Evolutionary conservation across 2,329 filamentous ascomycete genomes (phyloP).

Genomic region (Phaeomoniella chlamydospora): DNA sequence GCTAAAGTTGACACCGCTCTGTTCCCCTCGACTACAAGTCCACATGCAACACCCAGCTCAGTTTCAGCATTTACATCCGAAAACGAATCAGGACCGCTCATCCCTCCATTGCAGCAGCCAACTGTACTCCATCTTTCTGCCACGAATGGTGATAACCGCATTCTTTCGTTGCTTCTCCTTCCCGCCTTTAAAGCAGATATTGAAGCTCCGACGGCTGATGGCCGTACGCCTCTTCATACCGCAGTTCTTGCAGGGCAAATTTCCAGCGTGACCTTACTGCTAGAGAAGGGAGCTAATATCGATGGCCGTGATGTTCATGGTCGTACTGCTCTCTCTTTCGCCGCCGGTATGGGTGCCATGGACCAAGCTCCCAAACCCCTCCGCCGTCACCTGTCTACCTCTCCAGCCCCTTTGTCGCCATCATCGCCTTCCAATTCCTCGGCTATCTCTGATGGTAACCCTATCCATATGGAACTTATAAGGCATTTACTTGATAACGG

Average conservation of each 20-base stretch:
- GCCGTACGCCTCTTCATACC: conserved; percentile 2
- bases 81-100: not conserved
- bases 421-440: conserved; percentile 2
- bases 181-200: not conserved
- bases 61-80: conserved; percentile 1
- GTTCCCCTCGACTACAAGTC: not conserved
- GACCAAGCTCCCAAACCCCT: not conserved
- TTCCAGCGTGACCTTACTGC: conserved; percentile 1
- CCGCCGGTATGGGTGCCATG: conserved; percentile 1
- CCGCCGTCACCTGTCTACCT: not conserved
- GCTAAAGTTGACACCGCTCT: conserved; percentile 1
- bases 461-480: not conserved
- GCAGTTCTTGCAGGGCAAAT: conserved; percentile 2
- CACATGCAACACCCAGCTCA: not conserved
- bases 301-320: conserved; percentile 2
- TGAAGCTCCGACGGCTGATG: conserved; percentile 1
- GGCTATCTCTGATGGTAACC: not conserved
- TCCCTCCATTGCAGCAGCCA: conserved; percentile 1
- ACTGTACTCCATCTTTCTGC: conserved; percentile 1
- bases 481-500: not conserved
- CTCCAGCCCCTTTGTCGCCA: not conserved
- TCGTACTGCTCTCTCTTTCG: conserved; percentile 3
- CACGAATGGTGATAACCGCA: conserved; percentile 1
- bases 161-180: conserved; percentile 1
- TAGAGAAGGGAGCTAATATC: conserved; percentile 2